Evolutionary conservation across 768 basidiomycete species (phyloP).

Genomic region (Rickenella mellea): DNA sequence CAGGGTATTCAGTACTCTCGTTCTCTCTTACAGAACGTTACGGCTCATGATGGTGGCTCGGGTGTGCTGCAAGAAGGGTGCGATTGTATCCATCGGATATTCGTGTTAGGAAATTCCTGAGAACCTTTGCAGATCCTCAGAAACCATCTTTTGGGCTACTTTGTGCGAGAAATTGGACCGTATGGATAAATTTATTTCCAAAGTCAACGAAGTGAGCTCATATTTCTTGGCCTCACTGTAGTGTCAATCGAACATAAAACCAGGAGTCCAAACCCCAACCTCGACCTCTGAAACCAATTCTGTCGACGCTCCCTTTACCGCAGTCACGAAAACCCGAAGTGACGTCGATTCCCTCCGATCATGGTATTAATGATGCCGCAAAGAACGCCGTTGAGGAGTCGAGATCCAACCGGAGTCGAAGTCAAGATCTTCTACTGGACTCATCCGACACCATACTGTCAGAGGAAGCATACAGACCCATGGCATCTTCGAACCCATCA

Average conservation of each 20-base stretch:
- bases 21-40: conserved; percentile 47
- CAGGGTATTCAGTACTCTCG: conserved; percentile 46
- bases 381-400: not conserved
- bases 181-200: conserved; percentile 42
- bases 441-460: conserved; percentile 21
- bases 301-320: conserved; percentile 46
- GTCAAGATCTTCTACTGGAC: conserved; percentile 10
- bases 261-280: conserved; percentile 34
- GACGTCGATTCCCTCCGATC: conserved; percentile 7
- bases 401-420: not conserved
- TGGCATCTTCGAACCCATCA: conserved; percentile 16
- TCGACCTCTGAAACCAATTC: conserved; percentile 34
- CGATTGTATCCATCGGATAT: no score
- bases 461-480: conserved; percentile 10
- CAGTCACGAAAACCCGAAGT: conserved; percentile 6
- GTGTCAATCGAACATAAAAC: not conserved
- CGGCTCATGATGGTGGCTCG: conserved; percentile 15
- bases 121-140: conserved; percentile 26
- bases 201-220: conserved; percentile 40
- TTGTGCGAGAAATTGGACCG: conserved; percentile 38
- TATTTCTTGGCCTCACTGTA: not conserved
- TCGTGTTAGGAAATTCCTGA: not conserved
- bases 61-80: no score
- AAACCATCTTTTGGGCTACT: conserved; percentile 37
- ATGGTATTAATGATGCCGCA: conserved; percentile 2